Conservation (phyloP, 139 green algal species). For the Diplosphaera chodatii region DNA sequence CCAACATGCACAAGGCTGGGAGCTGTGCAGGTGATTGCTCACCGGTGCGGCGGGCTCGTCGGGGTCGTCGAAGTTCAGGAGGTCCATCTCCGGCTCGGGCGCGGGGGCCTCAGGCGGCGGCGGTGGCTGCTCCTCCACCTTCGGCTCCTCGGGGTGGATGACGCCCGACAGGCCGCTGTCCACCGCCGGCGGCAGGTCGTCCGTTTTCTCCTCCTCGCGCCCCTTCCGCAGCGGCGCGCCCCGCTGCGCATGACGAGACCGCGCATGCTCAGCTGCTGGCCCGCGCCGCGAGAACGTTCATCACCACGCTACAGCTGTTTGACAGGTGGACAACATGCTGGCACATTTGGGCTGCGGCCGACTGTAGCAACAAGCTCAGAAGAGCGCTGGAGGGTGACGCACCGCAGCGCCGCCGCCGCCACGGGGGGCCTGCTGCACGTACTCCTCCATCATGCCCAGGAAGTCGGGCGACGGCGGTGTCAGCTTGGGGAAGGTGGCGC, state of each 20-base stretch:
- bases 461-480: slow-evolving; percentile 76
- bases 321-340: no score
- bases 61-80: slow-evolving; percentile 26
- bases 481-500: slow-evolving; percentile 61
- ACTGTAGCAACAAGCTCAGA: no score
- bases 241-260: no score
- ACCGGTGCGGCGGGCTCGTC: background rate
- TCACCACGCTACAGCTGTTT: no score
- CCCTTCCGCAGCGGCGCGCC: slow-evolving; percentile 35
- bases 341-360: no score
- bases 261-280: background rate
- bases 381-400: background rate
- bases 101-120: background rate
- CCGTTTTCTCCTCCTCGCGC: background rate
- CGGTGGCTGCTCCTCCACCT: background rate
- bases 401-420: slow-evolving; percentile 7
- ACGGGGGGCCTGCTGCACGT: slow-evolving; percentile 51
- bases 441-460: slow-evolving; percentile 81
- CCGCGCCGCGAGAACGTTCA: no score
- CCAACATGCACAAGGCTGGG: no score
- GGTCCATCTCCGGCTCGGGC: slow-evolving; percentile 10
- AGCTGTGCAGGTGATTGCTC: no score
- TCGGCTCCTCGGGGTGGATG: background rate
- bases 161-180: background rate
- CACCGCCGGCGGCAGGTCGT: background rate